phyloP scores from a whole-genome alignment of 768 basidiomycete species.

The Thelephora aurantiotincta region DNA sequence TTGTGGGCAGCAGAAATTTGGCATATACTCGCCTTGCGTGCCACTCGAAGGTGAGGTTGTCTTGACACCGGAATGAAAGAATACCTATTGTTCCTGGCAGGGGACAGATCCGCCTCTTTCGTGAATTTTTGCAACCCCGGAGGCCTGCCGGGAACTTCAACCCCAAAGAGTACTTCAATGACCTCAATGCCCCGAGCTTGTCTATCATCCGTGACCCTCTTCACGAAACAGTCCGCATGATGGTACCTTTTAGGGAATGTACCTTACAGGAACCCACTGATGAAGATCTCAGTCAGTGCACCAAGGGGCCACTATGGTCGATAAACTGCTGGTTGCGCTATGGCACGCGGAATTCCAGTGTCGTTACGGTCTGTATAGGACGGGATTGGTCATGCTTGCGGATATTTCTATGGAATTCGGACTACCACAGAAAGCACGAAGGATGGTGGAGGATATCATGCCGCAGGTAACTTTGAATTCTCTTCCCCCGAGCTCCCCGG shows the following conservation, averaged over 20 bases:
- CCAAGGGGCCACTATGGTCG: constrained; percentile 47
- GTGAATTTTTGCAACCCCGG: constrained; percentile 48
- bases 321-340: constrained; percentile 53
- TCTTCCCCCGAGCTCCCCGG: neutral
- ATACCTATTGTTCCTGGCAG: constrained; percentile 19
- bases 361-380: constrained; percentile 51
- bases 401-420: constrained; percentile 70
- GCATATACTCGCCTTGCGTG: constrained; percentile 58
- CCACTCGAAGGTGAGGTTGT: constrained; percentile 58
- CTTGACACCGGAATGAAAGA: too few relatives aligned
- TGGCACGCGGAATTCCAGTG: constrained; percentile 76
- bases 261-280: constrained; percentile 1
- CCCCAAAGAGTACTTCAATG: constrained; percentile 42
- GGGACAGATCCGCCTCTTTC: constrained; percentile 49
- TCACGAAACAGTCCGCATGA: constrained; percentile 26
- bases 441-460: constrained; percentile 64
- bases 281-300: constrained; percentile 35
- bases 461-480: constrained; percentile 43
- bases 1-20: constrained; percentile 67
- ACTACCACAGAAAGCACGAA: constrained; percentile 49
- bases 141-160: constrained; percentile 42
- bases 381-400: constrained; percentile 57
- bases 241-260: constrained; percentile 15
- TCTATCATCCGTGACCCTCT: constrained; percentile 28
- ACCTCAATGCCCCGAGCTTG: constrained; percentile 18